phyloP scores from a whole-genome alignment of 140 eudicot species.

The Senecio squalidus region DNA sequence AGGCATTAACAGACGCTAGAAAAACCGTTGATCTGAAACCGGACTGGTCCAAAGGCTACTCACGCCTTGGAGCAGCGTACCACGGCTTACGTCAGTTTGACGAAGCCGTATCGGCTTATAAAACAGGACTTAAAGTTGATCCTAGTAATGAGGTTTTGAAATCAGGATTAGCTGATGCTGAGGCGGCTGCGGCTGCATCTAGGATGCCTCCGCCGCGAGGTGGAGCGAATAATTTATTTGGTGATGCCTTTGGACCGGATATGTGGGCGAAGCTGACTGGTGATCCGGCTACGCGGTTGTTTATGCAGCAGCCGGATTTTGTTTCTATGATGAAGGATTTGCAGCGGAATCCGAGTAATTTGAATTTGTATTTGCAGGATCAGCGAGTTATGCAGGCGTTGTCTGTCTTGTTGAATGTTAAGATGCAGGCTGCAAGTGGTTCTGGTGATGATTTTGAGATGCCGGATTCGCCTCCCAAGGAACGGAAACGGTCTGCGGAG shows the following conservation, averaged over 20 bases:
- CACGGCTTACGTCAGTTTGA: slow-evolving; percentile 44
- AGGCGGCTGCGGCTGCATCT: slow-evolving; percentile 33
- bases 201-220: slow-evolving; percentile 10
- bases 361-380: slow-evolving; percentile 89
- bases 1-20: slow-evolving; percentile 67
- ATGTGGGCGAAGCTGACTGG: slow-evolving; percentile 86
- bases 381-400: slow-evolving; percentile 94
- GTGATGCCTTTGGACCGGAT: slow-evolving; percentile 89
- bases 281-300: slow-evolving; percentile 64
- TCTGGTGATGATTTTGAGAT: slow-evolving; percentile 53
- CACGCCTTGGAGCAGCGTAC: slow-evolving; percentile 85
- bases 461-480: slow-evolving; percentile 36
- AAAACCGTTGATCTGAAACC: slow-evolving; percentile 90
- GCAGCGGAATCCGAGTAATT: slow-evolving; percentile 64
- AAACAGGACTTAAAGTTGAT: slow-evolving; percentile 69
- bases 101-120: slow-evolving; percentile 66
- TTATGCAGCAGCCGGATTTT: slow-evolving; percentile 76
- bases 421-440: slow-evolving; percentile 28
- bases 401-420: slow-evolving; percentile 67
- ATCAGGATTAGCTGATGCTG: slow-evolving; percentile 66
- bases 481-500: slow-evolving; percentile 55
- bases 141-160: slow-evolving; percentile 74
- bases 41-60: slow-evolving; percentile 82
- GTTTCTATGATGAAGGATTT: slow-evolving; percentile 78
- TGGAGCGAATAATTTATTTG: slow-evolving; percentile 39